A percentile compares a stretch with the other conserved stretches of the same genome.
phyloP scores from a whole-genome alignment of 164 flowering plant genomes.

The Kingdonia uniflora region DNA sequence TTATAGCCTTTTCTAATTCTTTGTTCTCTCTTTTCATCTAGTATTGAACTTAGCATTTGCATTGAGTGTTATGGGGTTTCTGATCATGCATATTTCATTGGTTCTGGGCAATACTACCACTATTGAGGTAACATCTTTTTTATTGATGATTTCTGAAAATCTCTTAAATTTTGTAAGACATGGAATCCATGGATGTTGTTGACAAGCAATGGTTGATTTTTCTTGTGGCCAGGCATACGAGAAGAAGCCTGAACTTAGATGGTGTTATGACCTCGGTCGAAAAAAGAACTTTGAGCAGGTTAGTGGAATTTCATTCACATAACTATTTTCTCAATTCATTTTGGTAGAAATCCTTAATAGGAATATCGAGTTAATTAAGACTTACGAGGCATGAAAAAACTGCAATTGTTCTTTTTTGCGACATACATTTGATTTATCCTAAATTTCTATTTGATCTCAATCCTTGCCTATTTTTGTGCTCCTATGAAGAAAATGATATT shows the following conservation, averaged over 20 bases:
- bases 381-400: too few species aligned
- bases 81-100: slow-evolving; percentile 91
- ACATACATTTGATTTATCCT: too few species aligned
- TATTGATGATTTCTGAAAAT: background rate
- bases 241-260: slow-evolving; percentile 79
- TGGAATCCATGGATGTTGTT: background rate
- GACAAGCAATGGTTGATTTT: background rate
- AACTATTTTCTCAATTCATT: too few species aligned
- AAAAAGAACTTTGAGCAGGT: slow-evolving; percentile 77
- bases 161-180: background rate
- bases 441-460: too few species aligned
- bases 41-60: slow-evolving; percentile 94
- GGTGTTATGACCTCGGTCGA: slow-evolving; percentile 77
- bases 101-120: slow-evolving; percentile 88
- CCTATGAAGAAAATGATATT: too few species aligned
- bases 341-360: too few species aligned
- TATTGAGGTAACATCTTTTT: slow-evolving; percentile 71
- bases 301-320: slow-evolving; percentile 2
- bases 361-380: too few species aligned
- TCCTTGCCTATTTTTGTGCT: too few species aligned
- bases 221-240: slow-evolving; percentile 65
- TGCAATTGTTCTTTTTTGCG: too few species aligned
- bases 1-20: background rate
- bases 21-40: slow-evolving; percentile 17
- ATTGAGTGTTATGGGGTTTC: slow-evolving; percentile 84